Evolutionary conservation across 2,329 filamentous ascomycete genomes (phyloP).

Genomic region (Penicillium corylophilum): DNA sequence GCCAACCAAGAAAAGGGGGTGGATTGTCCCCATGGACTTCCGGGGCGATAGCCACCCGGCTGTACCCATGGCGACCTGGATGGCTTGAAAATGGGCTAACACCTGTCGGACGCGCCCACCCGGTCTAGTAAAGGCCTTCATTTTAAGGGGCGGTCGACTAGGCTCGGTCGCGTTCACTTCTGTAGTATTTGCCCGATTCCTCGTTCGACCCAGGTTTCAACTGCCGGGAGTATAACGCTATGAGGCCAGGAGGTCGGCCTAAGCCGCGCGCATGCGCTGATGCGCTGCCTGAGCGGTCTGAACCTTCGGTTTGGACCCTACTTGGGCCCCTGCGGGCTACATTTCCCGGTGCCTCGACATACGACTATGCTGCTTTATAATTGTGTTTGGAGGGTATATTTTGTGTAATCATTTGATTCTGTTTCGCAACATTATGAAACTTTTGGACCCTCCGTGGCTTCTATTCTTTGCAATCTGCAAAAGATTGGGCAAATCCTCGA

Average conservation of each 20-base stretch:
- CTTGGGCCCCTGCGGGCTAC: neutral
- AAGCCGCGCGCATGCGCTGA: slow-evolving; percentile 11
- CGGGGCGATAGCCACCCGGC: neutral
- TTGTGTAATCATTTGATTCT: neutral
- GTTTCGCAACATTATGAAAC: neutral
- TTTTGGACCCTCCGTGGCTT: neutral
- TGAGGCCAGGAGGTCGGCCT: neutral
- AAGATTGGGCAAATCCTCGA: neutral
- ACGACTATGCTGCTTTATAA: neutral
- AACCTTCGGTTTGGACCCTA: slow-evolving; percentile 2
- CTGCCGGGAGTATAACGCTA: slow-evolving; percentile 4
- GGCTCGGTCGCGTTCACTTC: slow-evolving; percentile 4
- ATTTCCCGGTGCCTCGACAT: neutral
- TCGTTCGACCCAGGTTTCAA: slow-evolving; percentile 12
- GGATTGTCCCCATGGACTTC: slow-evolving; percentile 1
- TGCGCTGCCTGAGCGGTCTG: slow-evolving; percentile 2
- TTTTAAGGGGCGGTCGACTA: neutral
- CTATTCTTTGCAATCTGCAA: neutral
- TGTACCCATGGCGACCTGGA: slow-evolving; percentile 12
- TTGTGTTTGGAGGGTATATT: neutral
- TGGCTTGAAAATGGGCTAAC: slow-evolving; percentile 21
- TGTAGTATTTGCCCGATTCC: neutral
- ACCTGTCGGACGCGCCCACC: slow-evolving; percentile 15
- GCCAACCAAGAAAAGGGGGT: neutral
- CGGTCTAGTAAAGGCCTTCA: neutral